Conservation (phyloP, 306 rosid species). For the Delonix regia region DNA sequence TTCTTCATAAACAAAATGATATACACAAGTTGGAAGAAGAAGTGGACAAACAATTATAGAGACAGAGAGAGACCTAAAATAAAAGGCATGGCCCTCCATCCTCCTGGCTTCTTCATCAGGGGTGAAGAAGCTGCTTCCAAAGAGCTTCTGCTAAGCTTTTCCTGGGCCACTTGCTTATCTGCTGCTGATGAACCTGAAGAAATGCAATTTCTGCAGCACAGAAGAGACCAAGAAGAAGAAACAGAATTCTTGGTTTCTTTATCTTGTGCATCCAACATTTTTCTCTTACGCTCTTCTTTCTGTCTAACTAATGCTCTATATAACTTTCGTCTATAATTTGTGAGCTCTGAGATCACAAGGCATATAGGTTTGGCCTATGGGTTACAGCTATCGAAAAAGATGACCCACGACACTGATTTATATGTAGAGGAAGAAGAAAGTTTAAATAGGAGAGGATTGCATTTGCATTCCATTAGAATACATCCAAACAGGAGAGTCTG, state of each 20-base stretch:
- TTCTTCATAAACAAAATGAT: not conserved
- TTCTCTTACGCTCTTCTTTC: not conserved
- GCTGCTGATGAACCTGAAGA: conserved; percentile 9
- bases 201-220: conserved; percentile 10
- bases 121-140: conserved; percentile 11
- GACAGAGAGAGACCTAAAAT: conserved; percentile 63
- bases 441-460: not conserved
- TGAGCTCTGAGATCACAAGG: not conserved
- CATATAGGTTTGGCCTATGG: not conserved
- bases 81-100: conserved; percentile 76
- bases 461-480: not conserved
- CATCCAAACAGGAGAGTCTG: not conserved
- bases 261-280: not conserved
- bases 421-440: not conserved
- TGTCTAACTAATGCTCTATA: not conserved
- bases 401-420: not conserved
- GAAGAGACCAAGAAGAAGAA: not conserved
- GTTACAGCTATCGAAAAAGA: not conserved
- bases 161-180: not conserved
- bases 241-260: not conserved
- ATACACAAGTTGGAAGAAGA: not conserved
- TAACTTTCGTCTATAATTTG: not conserved
- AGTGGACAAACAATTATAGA: not conserved
- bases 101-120: conserved; percentile 48
- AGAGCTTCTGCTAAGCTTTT: not conserved